Base-by-base conservation (phyloP, 495 filamentous ascomycete species). In the Hypomontagnella submonticulosa region DNA sequence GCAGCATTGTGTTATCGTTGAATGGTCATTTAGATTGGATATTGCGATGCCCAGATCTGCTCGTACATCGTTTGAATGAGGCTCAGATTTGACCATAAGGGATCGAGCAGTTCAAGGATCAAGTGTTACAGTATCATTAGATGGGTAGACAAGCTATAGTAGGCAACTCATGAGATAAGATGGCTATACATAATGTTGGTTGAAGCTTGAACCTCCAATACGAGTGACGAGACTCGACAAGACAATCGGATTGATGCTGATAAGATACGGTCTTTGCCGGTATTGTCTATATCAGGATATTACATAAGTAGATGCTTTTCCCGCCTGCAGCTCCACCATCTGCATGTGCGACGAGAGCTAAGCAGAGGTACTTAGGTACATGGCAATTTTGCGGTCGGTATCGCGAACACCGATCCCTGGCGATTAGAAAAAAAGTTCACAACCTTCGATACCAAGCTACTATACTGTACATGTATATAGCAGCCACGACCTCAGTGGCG, bases 1-100 rank as follows among this genome's bases (percentile, higher is more conserved):
- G 77, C 30, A 73, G 67, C 76, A 74, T 80, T 19, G 34, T 48
- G 55, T 16, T 23, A 34, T 47, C 16, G 32, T 56, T 12, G 20
- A 48, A 37, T 49, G 46, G 33, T 20, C 41, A 48, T 62, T 18
- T 43, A 19, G 27, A 64, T 57, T 43, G 37, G 18, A 36, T 51
- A 16, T 70, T n/a, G 60, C 48, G 16, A 36, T 43, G 30, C 20
- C 5, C 1, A 33, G 36, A 33, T 0, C 9, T 38, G 33, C 23
- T 34, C 30, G 19, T 18, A 19, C 23, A 54, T 49, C 32, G 12
- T 34, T 36, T 18, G 19, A 12, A 32, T 7, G 12, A n/a, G 44
- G 5, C 19, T 46, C 5, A 7, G 10, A 23, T 19, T 4, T 4
- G 6, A 12, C 20, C 5, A 47, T 18, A 12, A 44, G 36, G 33